A percentile compares a stretch with the other conserved stretches of the same genome.
These are phyloP conservation scores for Hemileccinum impolitum DNA, from an alignment of 768 basidiomycete genomes.

Conservation along the genomic window DNA sequence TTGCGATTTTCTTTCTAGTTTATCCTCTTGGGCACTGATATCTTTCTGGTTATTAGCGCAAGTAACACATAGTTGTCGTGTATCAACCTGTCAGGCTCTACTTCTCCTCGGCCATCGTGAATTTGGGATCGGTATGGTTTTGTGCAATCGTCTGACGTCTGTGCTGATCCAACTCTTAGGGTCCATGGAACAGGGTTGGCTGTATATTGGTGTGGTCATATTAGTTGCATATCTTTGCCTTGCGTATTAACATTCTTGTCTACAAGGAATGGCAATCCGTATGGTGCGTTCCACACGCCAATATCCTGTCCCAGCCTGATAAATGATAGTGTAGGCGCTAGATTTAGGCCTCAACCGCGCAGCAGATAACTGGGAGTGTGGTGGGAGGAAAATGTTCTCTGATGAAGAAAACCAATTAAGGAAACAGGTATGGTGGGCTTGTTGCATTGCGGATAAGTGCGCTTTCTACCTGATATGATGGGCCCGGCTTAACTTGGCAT, in stretches of 20 bases:
- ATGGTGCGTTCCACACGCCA: slow-evolving; percentile 45
- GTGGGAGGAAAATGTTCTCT: slow-evolving; percentile 59
- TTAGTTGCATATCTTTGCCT: background rate
- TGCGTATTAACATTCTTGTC: slow-evolving; percentile 1
- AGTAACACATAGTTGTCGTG: slow-evolving; percentile 62
- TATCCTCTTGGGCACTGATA: background rate
- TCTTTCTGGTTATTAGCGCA: slow-evolving; percentile 40
- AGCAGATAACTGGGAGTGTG: slow-evolving; percentile 68
- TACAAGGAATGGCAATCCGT: slow-evolving; percentile 64
- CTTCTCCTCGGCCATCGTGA: slow-evolving; percentile 79
- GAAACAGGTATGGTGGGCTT: slow-evolving; percentile 79
- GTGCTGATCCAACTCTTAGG: slow-evolving; percentile 30
- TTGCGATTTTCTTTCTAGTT: slow-evolving; percentile 12
- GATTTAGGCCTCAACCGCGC: slow-evolving; percentile 82
- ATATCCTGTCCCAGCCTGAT: slow-evolving; percentile 1
- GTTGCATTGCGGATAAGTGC: slow-evolving; percentile 67
- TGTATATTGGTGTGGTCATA: slow-evolving; percentile 58
- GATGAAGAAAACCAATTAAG: slow-evolving; percentile 65
- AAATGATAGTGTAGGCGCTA: slow-evolving; percentile 49
- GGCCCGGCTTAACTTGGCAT: slow-evolving; percentile 3
- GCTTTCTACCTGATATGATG: slow-evolving; percentile 16
- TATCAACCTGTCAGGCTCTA: slow-evolving; percentile 77
- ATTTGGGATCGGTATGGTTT: slow-evolving; percentile 68
- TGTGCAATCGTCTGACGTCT: background rate
- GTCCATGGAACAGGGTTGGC: slow-evolving; percentile 82